phyloP scores from a whole-genome alignment of 2,329 filamentous ascomycete genomes.

The Xylaria sp. region DNA sequence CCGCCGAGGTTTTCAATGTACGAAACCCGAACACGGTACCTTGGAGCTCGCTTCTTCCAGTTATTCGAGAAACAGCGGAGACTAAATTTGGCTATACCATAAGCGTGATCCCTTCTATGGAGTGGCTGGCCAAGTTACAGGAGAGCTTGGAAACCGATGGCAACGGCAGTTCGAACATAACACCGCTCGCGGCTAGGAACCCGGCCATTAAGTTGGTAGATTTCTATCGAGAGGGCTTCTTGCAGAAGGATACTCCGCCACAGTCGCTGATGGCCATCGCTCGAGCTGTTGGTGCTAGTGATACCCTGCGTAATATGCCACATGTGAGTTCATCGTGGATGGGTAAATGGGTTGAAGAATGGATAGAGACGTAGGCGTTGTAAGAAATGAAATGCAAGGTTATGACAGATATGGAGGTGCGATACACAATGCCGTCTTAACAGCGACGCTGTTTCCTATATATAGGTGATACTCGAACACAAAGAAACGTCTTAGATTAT shows the following conservation, averaged over 20 bases:
- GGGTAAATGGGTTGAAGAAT: conserved; percentile 47
- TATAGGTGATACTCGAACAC: too few relatives aligned
- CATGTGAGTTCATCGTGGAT: conserved; percentile 48
- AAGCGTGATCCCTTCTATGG: neutral
- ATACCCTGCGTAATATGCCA: conserved; percentile 42
- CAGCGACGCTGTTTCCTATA: too few relatives aligned
- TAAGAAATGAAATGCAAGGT: too few relatives aligned
- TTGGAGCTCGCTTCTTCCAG: conserved; percentile 14
- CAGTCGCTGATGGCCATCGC: conserved; percentile 36
- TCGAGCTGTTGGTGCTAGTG: conserved; percentile 36
- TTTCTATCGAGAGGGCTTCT: conserved; percentile 43
- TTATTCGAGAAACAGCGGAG: conserved; percentile 6
- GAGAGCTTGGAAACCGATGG: conserved; percentile 8
- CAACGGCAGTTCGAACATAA: neutral
- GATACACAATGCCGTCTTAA: too few relatives aligned
- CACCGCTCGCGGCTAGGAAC: conserved; percentile 31
- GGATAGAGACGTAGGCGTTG: too few relatives aligned
- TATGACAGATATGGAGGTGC: too few relatives aligned
- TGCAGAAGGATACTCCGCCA: neutral
- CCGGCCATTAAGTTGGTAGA: conserved; percentile 48
- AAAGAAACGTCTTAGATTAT: too few relatives aligned
- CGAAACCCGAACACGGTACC: conserved; percentile 19
- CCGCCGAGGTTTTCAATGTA: conserved; percentile 29
- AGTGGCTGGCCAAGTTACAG: conserved; percentile 8
- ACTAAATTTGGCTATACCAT: neutral